Evolutionary conservation across 2,329 filamentous ascomycete genomes (phyloP).

Genomic region (Verticillium isaacii): DNA sequence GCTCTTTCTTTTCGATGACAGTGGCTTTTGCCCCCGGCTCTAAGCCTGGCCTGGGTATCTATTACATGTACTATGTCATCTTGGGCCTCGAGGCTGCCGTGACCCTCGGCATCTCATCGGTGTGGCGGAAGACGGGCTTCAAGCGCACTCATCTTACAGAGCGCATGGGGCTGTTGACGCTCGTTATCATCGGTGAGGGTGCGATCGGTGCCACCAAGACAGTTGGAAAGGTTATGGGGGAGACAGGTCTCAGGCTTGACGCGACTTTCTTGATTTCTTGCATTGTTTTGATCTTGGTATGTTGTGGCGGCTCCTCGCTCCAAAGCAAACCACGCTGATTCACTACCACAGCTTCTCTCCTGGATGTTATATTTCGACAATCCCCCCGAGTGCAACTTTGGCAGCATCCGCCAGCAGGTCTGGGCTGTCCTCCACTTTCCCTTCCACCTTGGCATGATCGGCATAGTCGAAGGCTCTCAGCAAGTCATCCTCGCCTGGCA

Average conservation of each 20-base stretch:
- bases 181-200: slow-evolving; percentile 56
- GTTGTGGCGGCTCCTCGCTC: neutral
- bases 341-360: slow-evolving; percentile 25
- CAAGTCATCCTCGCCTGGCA: slow-evolving; percentile 28
- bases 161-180: slow-evolving; percentile 52
- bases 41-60: slow-evolving; percentile 18
- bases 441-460: slow-evolving; percentile 36
- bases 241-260: slow-evolving; percentile 4
- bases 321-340: neutral
- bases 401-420: slow-evolving; percentile 47
- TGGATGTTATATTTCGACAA: slow-evolving; percentile 56
- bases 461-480: slow-evolving; percentile 45
- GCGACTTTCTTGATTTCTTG: slow-evolving; percentile 3
- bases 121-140: slow-evolving; percentile 46
- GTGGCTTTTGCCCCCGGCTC: slow-evolving; percentile 4
- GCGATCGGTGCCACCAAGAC: slow-evolving; percentile 50
- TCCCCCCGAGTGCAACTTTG: slow-evolving; percentile 42
- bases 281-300: slow-evolving; percentile 13
- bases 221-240: slow-evolving; percentile 14
- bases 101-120: slow-evolving; percentile 41
- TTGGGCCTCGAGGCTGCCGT: slow-evolving; percentile 41
- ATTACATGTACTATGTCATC: slow-evolving; percentile 43
- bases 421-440: slow-evolving; percentile 50
- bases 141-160: slow-evolving; percentile 54
- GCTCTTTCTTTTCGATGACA: slow-evolving; percentile 18